A percentile compares a stretch with the other conserved stretches of the same genome.
phyloP scores from a whole-genome alignment of 257 asterid species.

The Solanum tacnaense region DNA sequence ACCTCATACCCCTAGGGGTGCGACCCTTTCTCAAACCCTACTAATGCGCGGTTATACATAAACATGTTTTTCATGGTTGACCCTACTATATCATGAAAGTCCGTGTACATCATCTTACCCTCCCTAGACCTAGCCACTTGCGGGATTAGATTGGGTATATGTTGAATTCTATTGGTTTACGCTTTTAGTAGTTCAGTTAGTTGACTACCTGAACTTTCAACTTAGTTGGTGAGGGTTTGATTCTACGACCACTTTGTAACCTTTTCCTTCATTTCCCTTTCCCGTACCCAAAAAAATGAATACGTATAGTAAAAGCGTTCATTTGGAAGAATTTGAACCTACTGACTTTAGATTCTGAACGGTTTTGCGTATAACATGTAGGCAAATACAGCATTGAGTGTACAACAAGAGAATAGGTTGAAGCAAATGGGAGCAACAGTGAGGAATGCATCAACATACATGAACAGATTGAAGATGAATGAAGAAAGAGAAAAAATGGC shows the following conservation, averaged over 20 bases:
- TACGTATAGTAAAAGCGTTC: neutral
- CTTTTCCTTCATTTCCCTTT: neutral
- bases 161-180: no score
- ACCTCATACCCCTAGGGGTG: neutral
- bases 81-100: neutral
- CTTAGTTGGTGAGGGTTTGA: neutral
- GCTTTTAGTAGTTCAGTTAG: neutral
- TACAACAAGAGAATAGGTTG: conserved; percentile 52
- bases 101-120: neutral
- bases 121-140: neutral
- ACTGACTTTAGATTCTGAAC: neutral
- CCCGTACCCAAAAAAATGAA: neutral
- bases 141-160: neutral
- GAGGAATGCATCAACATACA: conserved; percentile 41
- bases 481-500: conserved; percentile 46
- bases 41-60: neutral
- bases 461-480: conserved; percentile 37
- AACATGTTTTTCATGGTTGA: neutral
- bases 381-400: conserved; percentile 56
- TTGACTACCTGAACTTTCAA: neutral
- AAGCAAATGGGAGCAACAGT: conserved; percentile 86
- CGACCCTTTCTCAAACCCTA: neutral
- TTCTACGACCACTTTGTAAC: neutral
- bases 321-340: neutral
- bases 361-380: neutral